Percentiles rank a stretch among this genome's conserved stretches.
Conservation (phyloP, 1,139 yeast species). For the Fermentozyma sake region DNA sequence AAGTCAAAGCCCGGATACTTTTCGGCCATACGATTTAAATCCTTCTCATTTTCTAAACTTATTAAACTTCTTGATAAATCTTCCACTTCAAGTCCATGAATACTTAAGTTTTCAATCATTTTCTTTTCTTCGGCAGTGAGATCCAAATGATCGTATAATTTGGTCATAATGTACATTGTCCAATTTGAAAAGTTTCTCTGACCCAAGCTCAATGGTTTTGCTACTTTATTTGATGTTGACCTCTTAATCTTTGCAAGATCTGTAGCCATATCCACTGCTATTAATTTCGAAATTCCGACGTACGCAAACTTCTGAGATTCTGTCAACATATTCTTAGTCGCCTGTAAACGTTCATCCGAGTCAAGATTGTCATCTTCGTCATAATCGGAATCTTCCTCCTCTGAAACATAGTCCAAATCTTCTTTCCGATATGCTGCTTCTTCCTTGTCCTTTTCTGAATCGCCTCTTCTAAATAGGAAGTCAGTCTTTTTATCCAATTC, state of each 20-base stretch:
- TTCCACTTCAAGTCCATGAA: conserved; percentile 72
- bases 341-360: conserved; percentile 61
- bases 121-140: conserved; percentile 65
- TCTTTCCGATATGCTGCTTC: conserved; percentile 10
- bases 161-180: conserved; percentile 69
- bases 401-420: conserved; percentile 20
- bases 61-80: conserved; percentile 64
- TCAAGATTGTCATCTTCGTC: conserved; percentile 40
- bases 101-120: conserved; percentile 84
- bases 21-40: conserved; percentile 10
- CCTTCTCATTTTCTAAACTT: conserved; percentile 16
- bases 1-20: conserved; percentile 56
- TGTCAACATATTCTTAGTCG: conserved; percentile 76
- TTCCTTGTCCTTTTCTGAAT: conserved; percentile 10
- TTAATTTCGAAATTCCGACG: conserved; percentile 75
- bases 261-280: conserved; percentile 78
- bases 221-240: conserved; percentile 47
- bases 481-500: conserved; percentile 80
- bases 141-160: conserved; percentile 79
- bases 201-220: conserved; percentile 59
- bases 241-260: conserved; percentile 60
- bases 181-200: conserved; percentile 83
- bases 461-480: conserved; percentile 53
- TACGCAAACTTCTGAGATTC: conserved; percentile 91
- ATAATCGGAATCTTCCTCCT: conserved; percentile 18